phyloP scores from a whole-genome alignment of 257 asterid genomes.

The Solanum microdontum region DNA sequence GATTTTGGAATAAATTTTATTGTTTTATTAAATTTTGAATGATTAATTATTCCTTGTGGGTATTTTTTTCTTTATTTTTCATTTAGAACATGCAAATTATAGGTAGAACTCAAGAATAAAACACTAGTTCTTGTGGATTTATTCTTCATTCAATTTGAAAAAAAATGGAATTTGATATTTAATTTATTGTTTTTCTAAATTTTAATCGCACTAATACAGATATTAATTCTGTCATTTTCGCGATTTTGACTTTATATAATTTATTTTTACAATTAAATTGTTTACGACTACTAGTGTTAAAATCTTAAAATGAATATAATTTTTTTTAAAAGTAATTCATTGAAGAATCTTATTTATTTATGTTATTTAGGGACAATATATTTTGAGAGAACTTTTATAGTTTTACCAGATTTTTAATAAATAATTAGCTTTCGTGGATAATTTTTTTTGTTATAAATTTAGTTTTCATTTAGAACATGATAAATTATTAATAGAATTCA shows the following conservation, averaged over 20 bases:
- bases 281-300: not conserved
- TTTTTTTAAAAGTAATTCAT: too few relatives aligned
- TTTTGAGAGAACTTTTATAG: not conserved
- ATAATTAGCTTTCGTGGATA: not conserved
- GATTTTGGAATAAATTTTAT: too few relatives aligned
- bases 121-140: not conserved
- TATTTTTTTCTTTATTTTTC: not conserved
- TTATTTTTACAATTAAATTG: not conserved
- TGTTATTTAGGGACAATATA: not conserved
- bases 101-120: not conserved
- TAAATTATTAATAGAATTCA: not conserved
- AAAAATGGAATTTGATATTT: not conserved
- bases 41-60: not conserved
- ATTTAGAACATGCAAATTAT: not conserved
- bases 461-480: not conserved
- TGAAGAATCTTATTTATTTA: too few relatives aligned
- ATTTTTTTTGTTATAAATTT: not conserved
- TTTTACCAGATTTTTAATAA: not conserved
- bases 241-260: not conserved
- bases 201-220: not conserved
- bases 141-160: not conserved
- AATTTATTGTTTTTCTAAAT: not conserved
- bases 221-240: not conserved
- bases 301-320: too few relatives aligned
- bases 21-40: not conserved